A percentile compares a stretch with the other conserved stretches of the same genome.
These are phyloP conservation scores for Hanseniaspora thailandica DNA, from an alignment of 805 yeast genomes.

Conservation along the genomic window DNA sequence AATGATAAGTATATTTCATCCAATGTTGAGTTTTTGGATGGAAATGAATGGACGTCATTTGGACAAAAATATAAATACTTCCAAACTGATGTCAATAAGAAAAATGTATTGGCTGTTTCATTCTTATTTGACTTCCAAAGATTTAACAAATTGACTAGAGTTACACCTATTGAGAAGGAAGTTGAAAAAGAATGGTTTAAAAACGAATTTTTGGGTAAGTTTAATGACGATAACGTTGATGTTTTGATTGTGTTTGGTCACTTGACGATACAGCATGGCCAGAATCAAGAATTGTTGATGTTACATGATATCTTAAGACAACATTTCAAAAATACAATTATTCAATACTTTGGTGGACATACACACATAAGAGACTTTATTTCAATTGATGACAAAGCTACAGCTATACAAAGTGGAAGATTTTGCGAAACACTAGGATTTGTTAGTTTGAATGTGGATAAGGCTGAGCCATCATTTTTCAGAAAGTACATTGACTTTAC, in stretches of 20 bases:
- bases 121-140: slow-evolving; percentile 67
- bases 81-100: slow-evolving; percentile 42
- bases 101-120: slow-evolving; percentile 56
- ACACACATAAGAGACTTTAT: slow-evolving; percentile 81
- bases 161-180: slow-evolving; percentile 44
- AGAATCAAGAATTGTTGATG: slow-evolving; percentile 28
- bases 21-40: slow-evolving; percentile 49
- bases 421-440: slow-evolving; percentile 93
- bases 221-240: slow-evolving; percentile 42
- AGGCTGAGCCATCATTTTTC: slow-evolving; percentile 28
- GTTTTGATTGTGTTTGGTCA: slow-evolving; percentile 66
- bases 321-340: slow-evolving; percentile 47
- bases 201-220: slow-evolving; percentile 28
- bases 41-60: slow-evolving; percentile 42
- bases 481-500: slow-evolving; percentile 80
- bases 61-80: slow-evolving; percentile 60
- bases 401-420: slow-evolving; percentile 85
- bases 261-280: slow-evolving; percentile 45
- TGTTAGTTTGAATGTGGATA: slow-evolving; percentile 39
- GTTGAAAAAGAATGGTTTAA: slow-evolving; percentile 58
- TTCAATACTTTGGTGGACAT: slow-evolving; percentile 91
- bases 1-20: slow-evolving; percentile 58
- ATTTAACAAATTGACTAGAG: slow-evolving; percentile 48
- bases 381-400: slow-evolving; percentile 50
- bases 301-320: slow-evolving; percentile 39